phyloP scores from a whole-genome alignment of 2,329 filamentous ascomycete genomes.

The Hypomyces rosellus region DNA sequence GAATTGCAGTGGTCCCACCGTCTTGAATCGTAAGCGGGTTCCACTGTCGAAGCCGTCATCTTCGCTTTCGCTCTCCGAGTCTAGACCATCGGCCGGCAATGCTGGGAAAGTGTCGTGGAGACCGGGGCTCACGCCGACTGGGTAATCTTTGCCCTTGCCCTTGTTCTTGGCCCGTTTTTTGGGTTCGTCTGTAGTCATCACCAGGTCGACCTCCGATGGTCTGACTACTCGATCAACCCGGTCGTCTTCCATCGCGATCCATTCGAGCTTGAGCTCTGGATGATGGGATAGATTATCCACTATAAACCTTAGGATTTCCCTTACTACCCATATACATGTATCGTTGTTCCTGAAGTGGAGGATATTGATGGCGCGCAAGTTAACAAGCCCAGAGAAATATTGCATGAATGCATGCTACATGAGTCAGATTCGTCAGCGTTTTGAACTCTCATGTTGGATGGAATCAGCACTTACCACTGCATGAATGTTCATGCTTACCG shows the following conservation, averaged over 20 bases:
- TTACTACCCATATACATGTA: slow-evolving; percentile 49
- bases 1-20: slow-evolving; percentile 31
- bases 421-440: not conserved
- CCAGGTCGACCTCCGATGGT: slow-evolving; percentile 23
- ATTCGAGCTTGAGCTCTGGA: slow-evolving; percentile 50
- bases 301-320: slow-evolving; percentile 52
- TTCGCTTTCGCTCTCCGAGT: slow-evolving; percentile 30
- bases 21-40: slow-evolving; percentile 29
- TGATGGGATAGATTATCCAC: slow-evolving; percentile 52
- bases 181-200: slow-evolving; percentile 23
- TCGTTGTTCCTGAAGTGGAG: slow-evolving; percentile 49
- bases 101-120: slow-evolving; percentile 19
- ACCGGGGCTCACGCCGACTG: slow-evolving; percentile 1
- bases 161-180: slow-evolving; percentile 31
- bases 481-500: slow-evolving; percentile 46
- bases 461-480: slow-evolving; percentile 42
- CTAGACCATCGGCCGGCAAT: slow-evolving; percentile 22
- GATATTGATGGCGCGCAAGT: slow-evolving; percentile 50
- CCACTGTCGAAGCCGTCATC: slow-evolving; percentile 25
- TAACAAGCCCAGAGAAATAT: slow-evolving; percentile 39
- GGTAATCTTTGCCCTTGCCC: slow-evolving; percentile 24
- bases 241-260: slow-evolving; percentile 49
- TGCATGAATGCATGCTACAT: slow-evolving; percentile 53
- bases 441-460: not conserved
- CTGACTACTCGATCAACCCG: slow-evolving; percentile 44